phyloP scores from a whole-genome alignment of 2,329 filamentous ascomycete species.

The Esteya vermicola region DNA sequence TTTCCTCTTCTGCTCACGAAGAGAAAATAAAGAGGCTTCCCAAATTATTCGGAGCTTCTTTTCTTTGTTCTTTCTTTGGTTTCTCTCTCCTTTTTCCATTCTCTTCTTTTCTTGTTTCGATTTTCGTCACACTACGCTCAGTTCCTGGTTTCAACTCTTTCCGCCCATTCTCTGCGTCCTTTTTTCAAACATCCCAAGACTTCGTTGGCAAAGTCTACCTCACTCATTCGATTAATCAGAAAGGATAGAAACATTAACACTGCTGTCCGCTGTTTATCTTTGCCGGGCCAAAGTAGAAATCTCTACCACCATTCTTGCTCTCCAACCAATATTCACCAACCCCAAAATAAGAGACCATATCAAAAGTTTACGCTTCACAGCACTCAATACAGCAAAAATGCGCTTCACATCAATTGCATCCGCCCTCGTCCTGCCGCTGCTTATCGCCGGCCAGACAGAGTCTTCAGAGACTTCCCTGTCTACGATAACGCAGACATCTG shows the following conservation, averaged over 20 bases:
- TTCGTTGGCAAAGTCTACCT: slow-evolving; percentile 43
- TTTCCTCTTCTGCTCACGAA: too few relatives aligned
- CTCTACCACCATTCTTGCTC: neutral
- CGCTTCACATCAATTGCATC: slow-evolving; percentile 29
- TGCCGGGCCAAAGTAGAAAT: neutral
- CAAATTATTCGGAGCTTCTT: too few relatives aligned
- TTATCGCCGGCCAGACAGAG: slow-evolving; percentile 28
- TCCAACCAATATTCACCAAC: neutral
- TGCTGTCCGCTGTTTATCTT: neutral
- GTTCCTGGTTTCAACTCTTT: slow-evolving; percentile 2
- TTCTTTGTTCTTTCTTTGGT: neutral
- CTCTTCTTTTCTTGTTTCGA: neutral
- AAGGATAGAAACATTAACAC: neutral
- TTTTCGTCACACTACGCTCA: too few relatives aligned
- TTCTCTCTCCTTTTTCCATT: neutral
- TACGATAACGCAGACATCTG: slow-evolving; percentile 34
- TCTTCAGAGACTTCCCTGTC: slow-evolving; percentile 13
- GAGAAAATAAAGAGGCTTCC: too few relatives aligned
- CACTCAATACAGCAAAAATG: slow-evolving; percentile 17
- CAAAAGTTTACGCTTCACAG: neutral
- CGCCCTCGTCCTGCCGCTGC: slow-evolving; percentile 35
- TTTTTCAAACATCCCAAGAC: slow-evolving; percentile 17
- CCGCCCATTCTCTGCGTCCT: slow-evolving; percentile 7
- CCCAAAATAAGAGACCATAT: neutral
- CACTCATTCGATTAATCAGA: slow-evolving; percentile 5